Evolutionary conservation across 371 early-diverging fungal genomes (phyloP).

Genomic region (Apophysomyces elegans): DNA sequence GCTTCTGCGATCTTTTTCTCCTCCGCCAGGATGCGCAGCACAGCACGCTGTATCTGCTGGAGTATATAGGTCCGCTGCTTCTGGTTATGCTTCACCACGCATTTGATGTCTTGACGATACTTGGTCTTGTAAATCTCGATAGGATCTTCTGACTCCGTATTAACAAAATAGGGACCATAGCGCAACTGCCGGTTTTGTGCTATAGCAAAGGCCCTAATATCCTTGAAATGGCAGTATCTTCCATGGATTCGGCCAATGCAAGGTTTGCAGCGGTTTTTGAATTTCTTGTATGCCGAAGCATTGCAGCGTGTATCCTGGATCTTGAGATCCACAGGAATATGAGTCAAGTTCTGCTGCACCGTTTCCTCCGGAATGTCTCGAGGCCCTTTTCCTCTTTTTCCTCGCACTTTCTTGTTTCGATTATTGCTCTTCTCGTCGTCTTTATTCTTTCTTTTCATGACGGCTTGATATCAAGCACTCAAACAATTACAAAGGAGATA

Average conservation of each 20-base stretch:
- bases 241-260: background rate
- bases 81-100: background rate
- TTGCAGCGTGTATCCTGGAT: conserved; percentile 1
- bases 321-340: conserved; percentile 3
- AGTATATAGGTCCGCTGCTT: background rate
- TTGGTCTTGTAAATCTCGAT: background rate
- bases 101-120: background rate
- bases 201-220: background rate
- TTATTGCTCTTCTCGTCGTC: background rate
- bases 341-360: background rate
- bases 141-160: background rate
- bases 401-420: background rate
- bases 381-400: background rate
- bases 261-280: conserved; percentile 8
- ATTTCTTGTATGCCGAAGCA: background rate
- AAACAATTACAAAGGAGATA: too few relatives aligned
- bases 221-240: background rate
- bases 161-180: background rate
- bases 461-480: too few relatives aligned
- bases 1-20: background rate
- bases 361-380: background rate
- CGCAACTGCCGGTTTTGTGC: background rate
- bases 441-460: too few relatives aligned
- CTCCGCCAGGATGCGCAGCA: background rate
- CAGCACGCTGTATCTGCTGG: background rate